These are phyloP conservation scores for Geranomyces michiganensis DNA, from an alignment of 192 early-diverging fungal genomes.

Conservation along the genomic window DNA sequence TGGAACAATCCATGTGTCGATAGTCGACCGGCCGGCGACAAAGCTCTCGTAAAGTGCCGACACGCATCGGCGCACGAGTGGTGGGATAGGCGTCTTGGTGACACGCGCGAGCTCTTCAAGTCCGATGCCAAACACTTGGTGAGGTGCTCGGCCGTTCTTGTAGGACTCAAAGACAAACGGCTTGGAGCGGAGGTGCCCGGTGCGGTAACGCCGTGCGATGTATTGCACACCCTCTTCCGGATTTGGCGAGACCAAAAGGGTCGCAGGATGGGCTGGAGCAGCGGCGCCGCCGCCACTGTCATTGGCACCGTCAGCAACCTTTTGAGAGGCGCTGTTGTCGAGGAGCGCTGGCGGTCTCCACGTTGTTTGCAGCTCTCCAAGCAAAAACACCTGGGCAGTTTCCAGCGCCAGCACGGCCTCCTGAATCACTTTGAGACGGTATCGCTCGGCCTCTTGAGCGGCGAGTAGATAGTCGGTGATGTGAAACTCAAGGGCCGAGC, in stretches of 20 bases:
- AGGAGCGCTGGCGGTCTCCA: constrained; percentile 24
- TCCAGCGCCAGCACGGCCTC: constrained; percentile 31
- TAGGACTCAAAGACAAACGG: constrained; percentile 37
- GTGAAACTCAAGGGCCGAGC: constrained; percentile 43
- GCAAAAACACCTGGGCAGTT: constrained; percentile 20
- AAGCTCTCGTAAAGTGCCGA: constrained; percentile 32
- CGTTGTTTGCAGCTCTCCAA: constrained; percentile 5
- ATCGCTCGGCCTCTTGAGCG: constrained; percentile 37
- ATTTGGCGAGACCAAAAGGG: constrained; percentile 20
- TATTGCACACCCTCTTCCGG: constrained; percentile 24
- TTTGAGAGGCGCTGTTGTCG: neutral
- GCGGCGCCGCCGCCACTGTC: neutral
- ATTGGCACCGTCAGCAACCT: neutral
- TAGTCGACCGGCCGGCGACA: constrained; percentile 8
- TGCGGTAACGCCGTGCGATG: constrained; percentile 32
- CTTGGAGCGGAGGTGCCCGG: constrained; percentile 31
- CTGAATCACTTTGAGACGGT: constrained; percentile 30
- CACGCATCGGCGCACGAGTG: constrained; percentile 36
- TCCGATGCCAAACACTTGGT: constrained; percentile 41
- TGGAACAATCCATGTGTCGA: constrained; percentile 43
- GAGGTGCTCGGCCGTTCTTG: constrained; percentile 13
- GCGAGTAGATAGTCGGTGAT: constrained; percentile 43
- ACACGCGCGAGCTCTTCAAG: constrained; percentile 30
- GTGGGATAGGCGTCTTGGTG: constrained; percentile 34
- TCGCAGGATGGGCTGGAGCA: neutral